Percentiles rank a stretch among this genome's conserved stretches.
phyloP scores from a whole-genome alignment of 129 eudicot genomes.

The Logfia minima region DNA sequence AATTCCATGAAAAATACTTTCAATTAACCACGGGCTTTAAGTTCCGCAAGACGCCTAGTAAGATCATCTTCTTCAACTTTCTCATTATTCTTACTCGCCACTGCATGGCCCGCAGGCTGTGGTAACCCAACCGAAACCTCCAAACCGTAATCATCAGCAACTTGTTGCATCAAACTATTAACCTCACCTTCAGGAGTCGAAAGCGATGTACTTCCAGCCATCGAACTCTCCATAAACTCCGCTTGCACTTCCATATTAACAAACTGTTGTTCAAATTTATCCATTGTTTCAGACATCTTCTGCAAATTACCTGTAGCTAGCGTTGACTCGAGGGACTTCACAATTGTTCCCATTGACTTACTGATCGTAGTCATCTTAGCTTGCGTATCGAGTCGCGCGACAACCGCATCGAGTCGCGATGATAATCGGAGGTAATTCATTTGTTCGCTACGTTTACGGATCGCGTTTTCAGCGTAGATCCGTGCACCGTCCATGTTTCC shows the following conservation, averaged over 20 bases:
- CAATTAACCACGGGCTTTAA: constrained; percentile 72
- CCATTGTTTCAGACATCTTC: constrained; percentile 97
- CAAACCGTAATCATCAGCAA: constrained; percentile 90
- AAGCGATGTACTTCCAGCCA: constrained; percentile 90
- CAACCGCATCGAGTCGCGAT: constrained; percentile 90
- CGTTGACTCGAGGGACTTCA: constrained; percentile 73
- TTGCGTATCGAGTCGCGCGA: constrained; percentile 77
- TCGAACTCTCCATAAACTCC: constrained; percentile 88
- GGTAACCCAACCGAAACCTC: constrained; percentile 93
- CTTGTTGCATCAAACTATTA: constrained; percentile 91
- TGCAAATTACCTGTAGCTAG: constrained; percentile 71
- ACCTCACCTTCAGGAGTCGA: constrained; percentile 91
- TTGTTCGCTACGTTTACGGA: constrained; percentile 90
- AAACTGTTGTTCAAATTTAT: constrained; percentile 76
- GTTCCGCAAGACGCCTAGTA: constrained; percentile 81
- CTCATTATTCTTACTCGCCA: constrained; percentile 50
- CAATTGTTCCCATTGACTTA: constrained; percentile 75
- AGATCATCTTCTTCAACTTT: constrained; percentile 88
- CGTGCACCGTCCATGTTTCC: constrained; percentile 91
- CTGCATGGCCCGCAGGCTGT: constrained; percentile 71
- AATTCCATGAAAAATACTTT: not conserved
- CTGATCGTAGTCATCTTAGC: constrained; percentile 75
- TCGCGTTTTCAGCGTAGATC: constrained; percentile 90
- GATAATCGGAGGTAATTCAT: constrained; percentile 84
- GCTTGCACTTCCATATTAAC: constrained; percentile 96